Evolutionary conservation across 345 rosid species (phyloP).

Genomic region (Moricandia arvensis): DNA sequence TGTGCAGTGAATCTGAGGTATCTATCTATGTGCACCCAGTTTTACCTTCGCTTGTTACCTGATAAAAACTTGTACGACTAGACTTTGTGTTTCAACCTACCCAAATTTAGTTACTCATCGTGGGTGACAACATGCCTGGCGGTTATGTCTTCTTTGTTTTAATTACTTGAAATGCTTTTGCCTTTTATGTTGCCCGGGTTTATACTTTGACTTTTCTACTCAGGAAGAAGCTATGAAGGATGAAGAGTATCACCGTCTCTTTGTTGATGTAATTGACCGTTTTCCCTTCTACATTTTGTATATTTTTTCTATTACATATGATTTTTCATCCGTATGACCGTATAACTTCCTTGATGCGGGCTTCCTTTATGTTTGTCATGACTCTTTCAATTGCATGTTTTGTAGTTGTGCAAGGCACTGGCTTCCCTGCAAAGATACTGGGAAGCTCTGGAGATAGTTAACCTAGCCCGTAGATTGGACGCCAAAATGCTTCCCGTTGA

Average conservation of each 20-base stretch:
- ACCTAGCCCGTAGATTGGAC: constrained; percentile 52
- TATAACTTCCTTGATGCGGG: constrained; percentile 41
- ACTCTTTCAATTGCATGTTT: constrained; percentile 37
- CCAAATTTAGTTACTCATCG: constrained; percentile 7
- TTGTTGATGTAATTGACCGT: constrained; percentile 63
- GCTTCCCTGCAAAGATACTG: constrained; percentile 66
- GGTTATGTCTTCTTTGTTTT: constrained; percentile 3
- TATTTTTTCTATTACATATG: background rate
- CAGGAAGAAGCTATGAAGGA: constrained; percentile 49
- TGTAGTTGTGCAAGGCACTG: constrained; percentile 79
- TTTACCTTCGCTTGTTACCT: constrained; percentile 10
- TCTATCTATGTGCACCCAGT: constrained; percentile 9
- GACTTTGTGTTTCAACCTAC: constrained; percentile 4
- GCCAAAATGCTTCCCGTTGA: constrained; percentile 42
- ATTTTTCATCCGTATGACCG: constrained; percentile 21
- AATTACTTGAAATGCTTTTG: background rate
- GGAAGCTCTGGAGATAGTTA: constrained; percentile 81
- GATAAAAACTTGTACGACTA: background rate
- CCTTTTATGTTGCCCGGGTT: constrained; percentile 15
- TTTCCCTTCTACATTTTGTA: constrained; percentile 2
- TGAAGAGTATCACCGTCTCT: constrained; percentile 72
- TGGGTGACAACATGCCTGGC: background rate
- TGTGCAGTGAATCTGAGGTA: constrained; percentile 67
- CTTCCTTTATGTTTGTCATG: constrained; percentile 29
- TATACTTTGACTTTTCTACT: constrained; percentile 8